A percentile compares a stretch with the other conserved stretches of the same genome.
Evolutionary conservation across 2,329 filamentous ascomycete species (phyloP).

Genomic region (Pseudogymnoascus sp.): DNA sequence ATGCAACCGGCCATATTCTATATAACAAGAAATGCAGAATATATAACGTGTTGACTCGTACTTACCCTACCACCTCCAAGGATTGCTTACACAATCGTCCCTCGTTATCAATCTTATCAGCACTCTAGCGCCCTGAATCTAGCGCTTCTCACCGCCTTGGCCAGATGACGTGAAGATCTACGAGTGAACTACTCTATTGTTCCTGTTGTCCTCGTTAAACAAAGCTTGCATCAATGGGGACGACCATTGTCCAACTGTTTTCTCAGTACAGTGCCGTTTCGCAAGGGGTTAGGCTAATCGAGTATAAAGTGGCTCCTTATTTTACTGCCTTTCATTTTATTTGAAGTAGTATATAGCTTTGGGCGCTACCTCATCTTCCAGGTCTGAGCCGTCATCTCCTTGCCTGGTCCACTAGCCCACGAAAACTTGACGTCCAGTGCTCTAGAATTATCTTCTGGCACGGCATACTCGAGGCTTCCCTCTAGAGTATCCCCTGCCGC

Average conservation of each 20-base stretch:
- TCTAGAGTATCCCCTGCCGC: conserved; percentile 46
- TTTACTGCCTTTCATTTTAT: background rate
- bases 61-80: background rate
- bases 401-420: conserved; percentile 38
- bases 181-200: background rate
- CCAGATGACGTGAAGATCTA: background rate
- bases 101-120: background rate
- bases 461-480: conserved; percentile 62
- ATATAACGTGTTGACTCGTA: background rate
- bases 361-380: conserved; percentile 30
- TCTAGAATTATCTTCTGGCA: conserved; percentile 60
- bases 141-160: background rate
- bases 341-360: background rate
- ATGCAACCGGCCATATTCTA: background rate
- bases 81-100: background rate
- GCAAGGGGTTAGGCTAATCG: background rate
- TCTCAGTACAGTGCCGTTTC: background rate
- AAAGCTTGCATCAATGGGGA: background rate
- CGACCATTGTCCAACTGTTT: background rate
- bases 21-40: background rate
- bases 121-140: background rate
- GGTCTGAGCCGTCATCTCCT: conserved; percentile 20
- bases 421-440: conserved; percentile 55
- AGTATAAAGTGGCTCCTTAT: background rate
- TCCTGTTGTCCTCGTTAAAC: background rate